Evolutionary conservation across 306 rosid species (phyloP), one percentile per base, ranked within the genome.

Genomic region (Myrica gale): DNA sequence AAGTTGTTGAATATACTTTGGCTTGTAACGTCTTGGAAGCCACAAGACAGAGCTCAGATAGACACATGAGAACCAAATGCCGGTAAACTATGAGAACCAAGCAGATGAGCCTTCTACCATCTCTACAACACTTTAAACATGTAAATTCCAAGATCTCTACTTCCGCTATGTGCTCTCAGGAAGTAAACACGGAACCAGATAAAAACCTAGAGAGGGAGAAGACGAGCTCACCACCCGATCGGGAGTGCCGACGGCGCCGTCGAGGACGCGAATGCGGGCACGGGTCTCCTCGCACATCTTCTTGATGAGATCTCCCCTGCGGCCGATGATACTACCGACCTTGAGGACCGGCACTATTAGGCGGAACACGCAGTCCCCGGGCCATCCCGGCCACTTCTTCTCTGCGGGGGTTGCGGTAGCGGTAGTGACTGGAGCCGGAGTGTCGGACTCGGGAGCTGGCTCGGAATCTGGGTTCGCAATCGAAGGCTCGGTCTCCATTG

Each of bases 301-400:
- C 87, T 91, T 96, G 50, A 92, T 89, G 69, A 96, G 92, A 77
- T 96, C 99, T 0, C 99, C 99, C 79, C 88, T 96, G 7, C 99
- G 93, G 0, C 98, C 99, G 39, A 96, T 96, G 44, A 96, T 96
- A 90, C 92, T 84, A 16, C 99, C 99, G 0, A 96, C 99, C 76
- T 96, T 96, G 20, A 84, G 76, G 4, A 96, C 97, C 50, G 97
- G 99, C 60, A 90, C 98, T 67, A 96, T 86, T 4, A 92, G 79
- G 58, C 99, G 88, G 81, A 90, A 96, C 26, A 92, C 98, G 79
- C 91, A 92, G 82, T 90, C 82, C 4, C 99, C 99, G 0, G 97
- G 98, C 98, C 99, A 96, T 1, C 99, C 99, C 0, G 98, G 98
- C 99, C 99, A 92, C 61, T 82, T 82, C 42, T 87, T 90, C 54